A percentile compares a stretch with the other conserved stretches of the same genome.
Evolutionary conservation across 2,329 filamentous ascomycete species (phyloP).

Genomic region (Monilinia fructigena): DNA sequence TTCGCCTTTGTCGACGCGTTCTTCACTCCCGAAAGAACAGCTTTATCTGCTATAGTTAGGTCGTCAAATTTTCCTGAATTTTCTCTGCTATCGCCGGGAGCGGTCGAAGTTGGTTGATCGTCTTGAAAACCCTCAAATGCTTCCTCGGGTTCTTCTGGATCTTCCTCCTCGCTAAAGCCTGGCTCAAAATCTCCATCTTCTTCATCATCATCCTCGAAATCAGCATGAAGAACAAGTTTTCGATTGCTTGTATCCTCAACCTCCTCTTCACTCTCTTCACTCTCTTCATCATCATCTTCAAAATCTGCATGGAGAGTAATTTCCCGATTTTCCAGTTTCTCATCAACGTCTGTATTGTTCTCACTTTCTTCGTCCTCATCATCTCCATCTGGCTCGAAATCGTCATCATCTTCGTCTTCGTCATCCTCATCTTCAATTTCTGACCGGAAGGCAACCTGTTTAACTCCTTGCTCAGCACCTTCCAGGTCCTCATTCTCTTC

Average conservation of each 20-base stretch:
- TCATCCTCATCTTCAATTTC: slow-evolving; percentile 21
- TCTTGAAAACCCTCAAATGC: slow-evolving; percentile 16
- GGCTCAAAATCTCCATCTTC: slow-evolving; percentile 36
- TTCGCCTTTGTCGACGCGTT: slow-evolving; percentile 30
- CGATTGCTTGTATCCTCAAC: slow-evolving; percentile 37
- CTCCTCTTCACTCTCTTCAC: slow-evolving; percentile 39
- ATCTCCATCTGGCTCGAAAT: slow-evolving; percentile 35
- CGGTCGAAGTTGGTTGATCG: background rate
- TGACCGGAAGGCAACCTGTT: slow-evolving; percentile 30
- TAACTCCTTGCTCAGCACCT: slow-evolving; percentile 28
- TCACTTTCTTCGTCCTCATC: slow-evolving; percentile 29
- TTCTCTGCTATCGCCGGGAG: slow-evolving; percentile 1
- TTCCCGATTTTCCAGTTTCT: no score
- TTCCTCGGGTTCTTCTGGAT: slow-evolving; percentile 13
- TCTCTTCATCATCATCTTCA: slow-evolving; percentile 23
- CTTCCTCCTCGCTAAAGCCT: slow-evolving; percentile 31
- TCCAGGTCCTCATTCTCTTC: slow-evolving; percentile 41
- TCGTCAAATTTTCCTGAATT: slow-evolving; percentile 21
- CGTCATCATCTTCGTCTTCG: slow-evolving; percentile 28
- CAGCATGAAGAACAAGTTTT: slow-evolving; percentile 27
- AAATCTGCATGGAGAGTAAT: no score
- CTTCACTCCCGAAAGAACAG: slow-evolving; percentile 28
- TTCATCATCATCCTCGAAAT: slow-evolving; percentile 29
- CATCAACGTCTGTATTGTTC: no score
- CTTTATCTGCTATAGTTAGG: slow-evolving; percentile 14